Conservation (phyloP, 2,329 filamentous ascomycete genomes). For the Calonectria naviculata region DNA sequence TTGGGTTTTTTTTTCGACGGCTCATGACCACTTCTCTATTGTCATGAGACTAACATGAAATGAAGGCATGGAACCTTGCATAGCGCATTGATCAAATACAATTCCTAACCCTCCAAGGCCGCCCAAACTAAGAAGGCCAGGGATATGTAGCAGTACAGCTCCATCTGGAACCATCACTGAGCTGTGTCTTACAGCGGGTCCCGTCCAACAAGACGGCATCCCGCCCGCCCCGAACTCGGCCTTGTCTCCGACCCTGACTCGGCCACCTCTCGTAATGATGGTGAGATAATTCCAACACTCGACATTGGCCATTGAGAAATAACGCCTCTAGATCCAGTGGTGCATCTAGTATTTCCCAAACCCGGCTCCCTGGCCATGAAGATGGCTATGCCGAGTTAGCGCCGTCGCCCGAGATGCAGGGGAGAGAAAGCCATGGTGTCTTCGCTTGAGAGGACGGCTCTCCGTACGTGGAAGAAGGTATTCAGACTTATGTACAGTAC, state of each 20-base stretch:
- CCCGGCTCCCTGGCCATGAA: not conserved
- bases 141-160: slow-evolving; percentile 11
- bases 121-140: not conserved
- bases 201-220: slow-evolving; percentile 9
- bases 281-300: not conserved
- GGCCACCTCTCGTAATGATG: not conserved
- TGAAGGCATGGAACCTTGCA: not conserved
- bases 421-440: slow-evolving; percentile 9
- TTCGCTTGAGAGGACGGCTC: not conserved
- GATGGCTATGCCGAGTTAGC: slow-evolving; percentile 12
- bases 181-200: slow-evolving; percentile 13
- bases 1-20: not conserved
- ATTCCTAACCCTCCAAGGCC: not conserved
- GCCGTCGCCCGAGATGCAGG: not conserved
- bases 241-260: slow-evolving; percentile 19
- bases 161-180: not conserved
- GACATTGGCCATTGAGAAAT: slow-evolving; percentile 5
- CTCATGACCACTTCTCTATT: not conserved
- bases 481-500: not conserved
- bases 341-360: not conserved
- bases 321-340: slow-evolving; percentile 6
- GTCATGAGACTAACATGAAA: not conserved
- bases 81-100: not conserved
- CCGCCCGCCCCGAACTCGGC: slow-evolving; percentile 15
- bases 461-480: not conserved